phyloP scores from a whole-genome alignment of 1,284 basidiomycete genomes.

The Vanrija sp. region DNA sequence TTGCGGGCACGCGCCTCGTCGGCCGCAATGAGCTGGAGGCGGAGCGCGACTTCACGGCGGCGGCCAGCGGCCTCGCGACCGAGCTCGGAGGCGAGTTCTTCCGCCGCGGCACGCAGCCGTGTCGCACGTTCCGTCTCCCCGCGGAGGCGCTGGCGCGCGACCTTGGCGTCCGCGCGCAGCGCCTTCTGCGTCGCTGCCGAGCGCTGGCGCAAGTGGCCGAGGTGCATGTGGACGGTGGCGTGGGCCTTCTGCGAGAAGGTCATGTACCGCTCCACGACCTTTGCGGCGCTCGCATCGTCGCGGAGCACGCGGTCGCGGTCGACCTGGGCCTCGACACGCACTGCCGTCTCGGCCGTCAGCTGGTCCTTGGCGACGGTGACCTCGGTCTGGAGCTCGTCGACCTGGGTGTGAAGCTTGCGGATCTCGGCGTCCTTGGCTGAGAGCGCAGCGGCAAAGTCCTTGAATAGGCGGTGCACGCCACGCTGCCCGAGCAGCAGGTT shows the following conservation, averaged over 20 bases:
- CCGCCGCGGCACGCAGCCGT: constrained; percentile 60
- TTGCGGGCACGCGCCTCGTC: constrained; percentile 57
- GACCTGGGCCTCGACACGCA: constrained; percentile 10
- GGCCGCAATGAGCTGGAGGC: constrained; percentile 63
- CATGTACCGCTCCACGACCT: constrained; percentile 86
- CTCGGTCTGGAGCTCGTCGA: constrained; percentile 59
- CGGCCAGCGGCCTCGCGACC: constrained; percentile 70
- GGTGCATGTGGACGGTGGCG: constrained; percentile 62
- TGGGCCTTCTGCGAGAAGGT: constrained; percentile 79
- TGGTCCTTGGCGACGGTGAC: not conserved
- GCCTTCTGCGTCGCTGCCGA: constrained; percentile 63
- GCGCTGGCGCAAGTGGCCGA: constrained; percentile 56
- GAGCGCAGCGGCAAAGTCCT: constrained; percentile 41
- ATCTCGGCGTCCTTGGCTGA: constrained; percentile 52
- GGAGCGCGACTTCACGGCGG: constrained; percentile 64
- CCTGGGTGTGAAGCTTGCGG: constrained; percentile 71
- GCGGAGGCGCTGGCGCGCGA: constrained; percentile 20
- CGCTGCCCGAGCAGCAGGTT: constrained; percentile 45
- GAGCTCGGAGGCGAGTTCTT: constrained; percentile 69
- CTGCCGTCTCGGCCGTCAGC: not conserved
- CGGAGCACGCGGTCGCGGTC: constrained; percentile 46
- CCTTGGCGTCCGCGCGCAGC: constrained; percentile 46
- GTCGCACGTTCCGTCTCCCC: constrained; percentile 40
- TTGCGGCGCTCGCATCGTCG: constrained; percentile 73
- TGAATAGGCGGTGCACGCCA: constrained; percentile 45